Percentiles rank a stretch among this genome's conserved stretches.
Evolutionary conservation across 176 grass and related monocot species (phyloP).

Genomic region (Juncus effusus): DNA sequence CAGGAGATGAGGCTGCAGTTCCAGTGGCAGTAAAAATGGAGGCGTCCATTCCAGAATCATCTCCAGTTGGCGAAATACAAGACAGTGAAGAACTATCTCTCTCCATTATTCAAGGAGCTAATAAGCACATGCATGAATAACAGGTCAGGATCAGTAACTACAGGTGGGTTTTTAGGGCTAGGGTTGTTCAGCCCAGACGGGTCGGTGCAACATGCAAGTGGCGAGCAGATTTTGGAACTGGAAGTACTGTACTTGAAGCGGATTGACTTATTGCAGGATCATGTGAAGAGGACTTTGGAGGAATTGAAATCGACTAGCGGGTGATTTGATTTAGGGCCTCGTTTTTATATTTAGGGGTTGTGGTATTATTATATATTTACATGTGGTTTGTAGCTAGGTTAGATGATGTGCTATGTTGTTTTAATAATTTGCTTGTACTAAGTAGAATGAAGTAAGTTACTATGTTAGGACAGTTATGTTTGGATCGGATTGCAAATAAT

Average conservation of each 20-base stretch:
- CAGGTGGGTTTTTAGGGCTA: conserved; percentile 10
- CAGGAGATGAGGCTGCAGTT: conserved; percentile 15
- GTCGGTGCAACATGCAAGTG: conserved; percentile 13
- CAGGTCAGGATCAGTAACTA: conserved; percentile 26
- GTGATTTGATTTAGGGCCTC: conserved; percentile 28
- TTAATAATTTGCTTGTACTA: too few relatives aligned
- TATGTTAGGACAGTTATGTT: too few relatives aligned
- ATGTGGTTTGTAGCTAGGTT: too few relatives aligned
- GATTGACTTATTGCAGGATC: conserved; percentile 67
- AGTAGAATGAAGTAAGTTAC: too few relatives aligned
- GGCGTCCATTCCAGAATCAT: conserved; percentile 28
- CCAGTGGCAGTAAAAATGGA: conserved; percentile 33
- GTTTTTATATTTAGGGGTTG: too few relatives aligned
- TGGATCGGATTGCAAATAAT: too few relatives aligned
- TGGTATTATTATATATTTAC: too few relatives aligned
- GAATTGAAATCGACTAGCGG: conserved; percentile 44
- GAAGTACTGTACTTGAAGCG: conserved; percentile 83
- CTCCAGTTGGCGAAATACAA: conserved; percentile 30
- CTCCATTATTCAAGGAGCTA: conserved; percentile 70
- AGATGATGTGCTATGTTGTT: too few relatives aligned
- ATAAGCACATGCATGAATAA: conserved; percentile 39
- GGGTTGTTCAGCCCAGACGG: conserved; percentile 27
- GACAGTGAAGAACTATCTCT: conserved; percentile 45
- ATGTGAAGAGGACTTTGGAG: conserved; percentile 44
- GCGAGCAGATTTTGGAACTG: conserved; percentile 69